phyloP scores from a whole-genome alignment of 352 stramenopile species.

The Peronospora destructor region DNA sequence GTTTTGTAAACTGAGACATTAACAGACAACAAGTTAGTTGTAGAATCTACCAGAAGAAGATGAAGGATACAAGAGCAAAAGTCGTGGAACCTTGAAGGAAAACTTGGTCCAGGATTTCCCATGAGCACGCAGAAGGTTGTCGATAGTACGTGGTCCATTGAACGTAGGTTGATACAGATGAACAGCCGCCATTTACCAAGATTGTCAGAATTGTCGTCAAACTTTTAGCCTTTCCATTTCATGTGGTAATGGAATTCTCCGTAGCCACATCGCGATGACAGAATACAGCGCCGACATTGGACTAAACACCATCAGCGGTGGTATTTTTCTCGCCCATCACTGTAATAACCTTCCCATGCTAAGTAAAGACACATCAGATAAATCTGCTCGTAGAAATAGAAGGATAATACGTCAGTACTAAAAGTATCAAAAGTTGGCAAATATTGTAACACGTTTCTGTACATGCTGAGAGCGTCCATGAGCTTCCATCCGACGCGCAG shows the following conservation, averaged over 20 bases:
- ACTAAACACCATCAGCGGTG: constrained; percentile 38
- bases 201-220: not conserved
- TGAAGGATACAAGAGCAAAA: constrained; percentile 34
- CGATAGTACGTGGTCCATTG: constrained; percentile 47
- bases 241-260: not conserved
- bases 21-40: not conserved
- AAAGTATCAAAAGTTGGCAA: not conserved
- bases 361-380: constrained; percentile 42
- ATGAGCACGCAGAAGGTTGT: constrained; percentile 43
- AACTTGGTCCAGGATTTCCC: constrained; percentile 63
- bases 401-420: no score
- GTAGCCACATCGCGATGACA: constrained; percentile 49
- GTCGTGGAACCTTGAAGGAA: constrained; percentile 56
- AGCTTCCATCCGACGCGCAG: constrained; percentile 61
- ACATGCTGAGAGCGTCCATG: constrained; percentile 44
- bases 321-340: constrained; percentile 44
- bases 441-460: constrained; percentile 3
- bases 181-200: constrained; percentile 34
- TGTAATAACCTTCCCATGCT: constrained; percentile 40
- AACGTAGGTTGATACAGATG: constrained; percentile 54
- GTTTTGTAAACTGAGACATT: constrained; percentile 1
- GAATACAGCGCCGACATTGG: constrained; percentile 43
- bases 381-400: constrained; percentile 27
- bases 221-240: not conserved
- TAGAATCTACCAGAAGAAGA: constrained; percentile 42